Evolutionary conservation across 225 moss, liverwort and hornwort genomes (phyloP).

Genomic region (Sphagnum contortum): DNA sequence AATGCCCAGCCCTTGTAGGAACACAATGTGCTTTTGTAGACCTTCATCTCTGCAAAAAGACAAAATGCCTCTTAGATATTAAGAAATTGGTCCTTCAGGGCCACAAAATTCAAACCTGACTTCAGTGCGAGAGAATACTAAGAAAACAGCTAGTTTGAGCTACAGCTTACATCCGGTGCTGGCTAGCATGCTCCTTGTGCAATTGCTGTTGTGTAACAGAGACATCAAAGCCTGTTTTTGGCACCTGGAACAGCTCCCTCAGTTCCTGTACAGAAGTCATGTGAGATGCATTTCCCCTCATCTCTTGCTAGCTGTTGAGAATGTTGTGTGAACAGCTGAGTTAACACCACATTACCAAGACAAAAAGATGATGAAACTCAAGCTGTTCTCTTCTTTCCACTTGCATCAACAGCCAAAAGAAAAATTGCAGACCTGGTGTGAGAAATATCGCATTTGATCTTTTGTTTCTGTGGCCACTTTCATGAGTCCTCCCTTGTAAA

Average conservation of each 20-base stretch:
- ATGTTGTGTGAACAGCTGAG: too few species aligned
- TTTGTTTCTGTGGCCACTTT: conserved; percentile 94
- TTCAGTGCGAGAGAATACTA: background rate
- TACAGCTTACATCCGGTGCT: conserved; percentile 57
- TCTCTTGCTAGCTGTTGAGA: too few species aligned
- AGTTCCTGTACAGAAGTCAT: conserved; percentile 57
- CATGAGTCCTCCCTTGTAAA: conserved; percentile 98
- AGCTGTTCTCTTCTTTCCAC: background rate
- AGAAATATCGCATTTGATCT: conserved; percentile 92
- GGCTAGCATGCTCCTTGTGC: conserved; percentile 74
- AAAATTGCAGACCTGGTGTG: conserved; percentile 44
- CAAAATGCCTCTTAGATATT: background rate
- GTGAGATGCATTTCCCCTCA: too few species aligned
- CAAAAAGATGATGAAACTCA: too few species aligned
- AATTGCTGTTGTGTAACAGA: conserved; percentile 85
- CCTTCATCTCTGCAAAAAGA: conserved; percentile 12
- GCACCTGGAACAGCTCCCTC: conserved; percentile 74
- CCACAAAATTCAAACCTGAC: too few species aligned
- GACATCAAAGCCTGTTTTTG: conserved; percentile 67
- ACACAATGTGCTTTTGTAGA: conserved; percentile 60
- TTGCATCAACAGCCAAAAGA: background rate
- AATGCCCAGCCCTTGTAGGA: conserved; percentile 59
- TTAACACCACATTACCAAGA: too few species aligned
- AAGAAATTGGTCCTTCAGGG: too few species aligned
- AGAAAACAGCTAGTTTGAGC: background rate